Conservation (phyloP, 2,329 filamentous ascomycete species). For the Fusarium siculi region DNA sequence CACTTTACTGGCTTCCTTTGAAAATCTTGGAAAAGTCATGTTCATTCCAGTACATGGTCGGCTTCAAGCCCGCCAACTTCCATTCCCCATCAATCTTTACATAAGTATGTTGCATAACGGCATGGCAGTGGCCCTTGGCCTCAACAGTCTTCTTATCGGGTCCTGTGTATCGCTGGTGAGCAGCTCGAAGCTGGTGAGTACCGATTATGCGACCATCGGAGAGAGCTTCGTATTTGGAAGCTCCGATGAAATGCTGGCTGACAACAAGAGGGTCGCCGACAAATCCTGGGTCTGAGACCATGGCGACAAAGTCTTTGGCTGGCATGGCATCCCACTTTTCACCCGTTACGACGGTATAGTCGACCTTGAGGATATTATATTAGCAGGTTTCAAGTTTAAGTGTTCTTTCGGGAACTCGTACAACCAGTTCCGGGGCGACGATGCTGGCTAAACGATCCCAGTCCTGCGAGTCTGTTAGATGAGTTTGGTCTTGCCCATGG, state of each 20-base stretch:
- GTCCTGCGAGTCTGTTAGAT: background rate
- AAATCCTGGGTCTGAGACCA: background rate
- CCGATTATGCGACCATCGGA: background rate
- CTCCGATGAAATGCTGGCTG: slow-evolving; percentile 9
- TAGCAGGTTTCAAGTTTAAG: background rate
- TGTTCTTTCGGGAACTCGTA: background rate
- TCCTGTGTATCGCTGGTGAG: slow-evolving; percentile 3
- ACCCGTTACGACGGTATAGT: background rate
- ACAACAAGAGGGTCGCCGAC: background rate
- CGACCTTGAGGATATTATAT: background rate
- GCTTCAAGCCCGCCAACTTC: slow-evolving; percentile 6
- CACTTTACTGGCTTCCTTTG: background rate
- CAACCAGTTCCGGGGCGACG: background rate
- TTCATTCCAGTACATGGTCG: slow-evolving; percentile 3
- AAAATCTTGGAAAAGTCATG: slow-evolving; percentile 3
- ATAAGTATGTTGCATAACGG: slow-evolving; percentile 10
- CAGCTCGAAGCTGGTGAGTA: slow-evolving; percentile 1
- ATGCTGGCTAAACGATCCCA: background rate
- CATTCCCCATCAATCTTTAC: background rate
- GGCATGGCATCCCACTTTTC: slow-evolving; percentile 4
- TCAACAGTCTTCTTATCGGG: background rate
- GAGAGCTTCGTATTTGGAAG: background rate
- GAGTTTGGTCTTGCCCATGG: rapidly evolving
- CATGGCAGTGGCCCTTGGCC: slow-evolving; percentile 2
- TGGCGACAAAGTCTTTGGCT: slow-evolving; percentile 3